Evolutionary conservation across 73 alveolate genomes (phyloP).

Genomic region (Paramecium biaurelia): DNA sequence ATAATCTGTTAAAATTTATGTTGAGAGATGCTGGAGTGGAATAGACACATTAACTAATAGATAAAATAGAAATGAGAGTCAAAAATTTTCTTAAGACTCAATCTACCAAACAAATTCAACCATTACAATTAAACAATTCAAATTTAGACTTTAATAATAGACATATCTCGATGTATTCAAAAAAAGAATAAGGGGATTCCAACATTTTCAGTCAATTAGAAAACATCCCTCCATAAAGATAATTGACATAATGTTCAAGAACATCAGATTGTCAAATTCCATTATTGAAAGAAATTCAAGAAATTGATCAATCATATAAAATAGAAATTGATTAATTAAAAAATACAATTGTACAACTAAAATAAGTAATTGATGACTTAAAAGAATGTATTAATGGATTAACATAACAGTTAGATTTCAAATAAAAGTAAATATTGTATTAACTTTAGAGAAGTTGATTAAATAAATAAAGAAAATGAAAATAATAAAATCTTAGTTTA

Average conservation of each 20-base stretch:
- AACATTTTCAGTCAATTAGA: not conserved
- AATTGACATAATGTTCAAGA: conserved; percentile 7
- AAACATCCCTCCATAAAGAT: conserved; percentile 3
- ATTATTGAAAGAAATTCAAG: conserved; percentile 42
- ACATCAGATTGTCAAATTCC: conserved; percentile 18
- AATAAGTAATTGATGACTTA: not conserved
- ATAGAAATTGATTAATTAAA: conserved; percentile 17
- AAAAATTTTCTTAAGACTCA: conserved; percentile 12
- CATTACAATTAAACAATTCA: not conserved
- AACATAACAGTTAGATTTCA: not conserved
- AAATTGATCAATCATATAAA: conserved; percentile 36
- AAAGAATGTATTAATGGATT: not conserved
- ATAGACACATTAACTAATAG: conserved; percentile 36
- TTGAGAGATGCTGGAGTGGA: conserved; percentile 5
- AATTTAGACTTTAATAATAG: not conserved
- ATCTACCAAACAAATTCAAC: not conserved
- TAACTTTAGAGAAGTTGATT: not conserved
- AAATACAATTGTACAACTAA: not conserved
- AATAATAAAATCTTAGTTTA: not conserved
- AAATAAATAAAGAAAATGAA: not conserved
- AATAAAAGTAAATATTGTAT: not conserved
- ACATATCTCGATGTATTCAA: not conserved
- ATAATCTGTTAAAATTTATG: conserved; percentile 20
- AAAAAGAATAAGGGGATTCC: not conserved
- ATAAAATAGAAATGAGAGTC: conserved; percentile 44